Conservation (phyloP, 164 flowering plant genomes). For the Protea cynaroides region DNA sequence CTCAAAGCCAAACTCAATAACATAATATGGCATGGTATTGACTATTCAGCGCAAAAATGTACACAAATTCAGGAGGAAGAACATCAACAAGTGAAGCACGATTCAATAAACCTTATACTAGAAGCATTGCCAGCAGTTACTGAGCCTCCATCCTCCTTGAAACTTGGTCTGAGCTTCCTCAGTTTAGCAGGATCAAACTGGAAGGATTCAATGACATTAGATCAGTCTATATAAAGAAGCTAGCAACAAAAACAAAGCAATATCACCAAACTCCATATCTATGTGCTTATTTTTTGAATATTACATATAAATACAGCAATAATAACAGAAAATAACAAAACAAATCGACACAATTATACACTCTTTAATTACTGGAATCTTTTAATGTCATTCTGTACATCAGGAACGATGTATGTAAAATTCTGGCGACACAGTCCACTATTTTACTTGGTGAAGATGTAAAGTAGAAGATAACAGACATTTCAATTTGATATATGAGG, state of each 20-base stretch:
- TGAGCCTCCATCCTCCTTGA: slow-evolving; percentile 75
- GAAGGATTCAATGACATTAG: slow-evolving; percentile 9
- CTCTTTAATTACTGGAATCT: too few relatives aligned
- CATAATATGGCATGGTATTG: too few relatives aligned
- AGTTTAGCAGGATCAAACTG: slow-evolving; percentile 90
- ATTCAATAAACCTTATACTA: slow-evolving; percentile 56
- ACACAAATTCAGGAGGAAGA: background rate
- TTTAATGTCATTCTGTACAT: too few relatives aligned
- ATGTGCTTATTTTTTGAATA: background rate
- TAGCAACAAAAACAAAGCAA: background rate
- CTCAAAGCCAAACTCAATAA: too few relatives aligned
- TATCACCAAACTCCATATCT: background rate
- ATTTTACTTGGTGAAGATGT: too few relatives aligned
- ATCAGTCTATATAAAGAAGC: background rate
- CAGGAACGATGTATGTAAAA: too few relatives aligned
- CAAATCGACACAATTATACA: too few relatives aligned
- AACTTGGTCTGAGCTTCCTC: slow-evolving; percentile 86
- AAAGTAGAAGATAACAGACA: too few relatives aligned
- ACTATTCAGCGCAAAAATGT: too few relatives aligned
- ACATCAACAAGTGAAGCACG: background rate
- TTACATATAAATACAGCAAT: background rate
- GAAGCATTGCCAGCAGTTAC: slow-evolving; percentile 99
- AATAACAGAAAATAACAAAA: too few relatives aligned
- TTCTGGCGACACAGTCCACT: too few relatives aligned
- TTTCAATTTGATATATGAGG: too few relatives aligned